Base-by-base conservation (phyloP, 2,329 filamentous ascomycete genomes). In the Claviceps purpurea region DNA sequence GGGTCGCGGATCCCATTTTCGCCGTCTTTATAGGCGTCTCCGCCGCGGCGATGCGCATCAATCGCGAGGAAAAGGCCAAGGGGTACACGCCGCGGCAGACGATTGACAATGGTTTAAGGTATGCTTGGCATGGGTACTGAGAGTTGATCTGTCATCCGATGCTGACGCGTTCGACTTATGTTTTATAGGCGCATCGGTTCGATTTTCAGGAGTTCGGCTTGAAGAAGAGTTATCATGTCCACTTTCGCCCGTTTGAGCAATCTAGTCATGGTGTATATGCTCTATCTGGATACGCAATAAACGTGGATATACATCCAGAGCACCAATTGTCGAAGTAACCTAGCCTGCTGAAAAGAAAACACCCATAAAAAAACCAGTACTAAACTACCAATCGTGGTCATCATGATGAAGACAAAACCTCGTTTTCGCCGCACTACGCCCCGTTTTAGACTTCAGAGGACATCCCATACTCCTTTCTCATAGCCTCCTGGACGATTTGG, bases 381-480 rank as follows among this genome's bases (percentile, higher is more conserved):
- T 10, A 34, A 34, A 34, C 30, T 34, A 34, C 3, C 30, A 34
- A 34, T 4, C 4, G 1, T 34, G 30, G n/a, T 14, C 14, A 24
- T 38, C 14, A 34, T 22, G n/a, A 13, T 45, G 11, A 22, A 10
- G 30, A 34, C 10, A 34, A 34, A 11, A 0, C 10, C 30, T 45
- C 6, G 7, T 34, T 30, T 30, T 30, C 44, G 14, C 18, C 40
- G n/a, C 40, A 10, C 3, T 18, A 11, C 18, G 40, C 40, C 40
- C 8, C 11, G 5, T 1, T 16, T 38, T 26, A 72, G 51, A 60
- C 61, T 34, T 69, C 68, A 61, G 73, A 75, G 10, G 67, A 70
- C n/a, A 72, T 69, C 0, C 77, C 78, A 58, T 82, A 83, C 63
- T 85, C 82, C 64, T 79, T 82, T 68, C 75, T 82, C 79, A 85